Conservation (phyloP, 768 basidiomycete species). For the Cystofilobasidium ferigula region DNA sequence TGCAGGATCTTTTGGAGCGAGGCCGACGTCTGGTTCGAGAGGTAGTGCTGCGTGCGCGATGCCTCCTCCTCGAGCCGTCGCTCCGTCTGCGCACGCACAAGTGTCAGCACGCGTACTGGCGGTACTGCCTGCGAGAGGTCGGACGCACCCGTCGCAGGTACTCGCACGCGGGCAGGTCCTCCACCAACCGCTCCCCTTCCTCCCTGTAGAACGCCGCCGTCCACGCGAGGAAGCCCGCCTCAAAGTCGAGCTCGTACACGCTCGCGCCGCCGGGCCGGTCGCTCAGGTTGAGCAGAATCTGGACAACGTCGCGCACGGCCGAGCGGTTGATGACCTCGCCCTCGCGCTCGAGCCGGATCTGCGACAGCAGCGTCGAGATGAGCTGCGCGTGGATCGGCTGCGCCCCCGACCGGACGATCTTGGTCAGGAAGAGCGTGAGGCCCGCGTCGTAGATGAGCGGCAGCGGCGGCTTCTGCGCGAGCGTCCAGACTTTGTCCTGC, state of each 20-base stretch:
- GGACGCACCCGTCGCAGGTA: constrained; percentile 64
- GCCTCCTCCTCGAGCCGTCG: constrained; percentile 70
- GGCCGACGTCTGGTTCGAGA: constrained; percentile 59
- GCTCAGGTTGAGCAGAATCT: constrained; percentile 63
- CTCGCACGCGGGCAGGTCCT: constrained; percentile 65
- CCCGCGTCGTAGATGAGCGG: constrained; percentile 75
- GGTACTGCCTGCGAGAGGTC: not conserved
- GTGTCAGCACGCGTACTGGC: not conserved
- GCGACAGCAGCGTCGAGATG: constrained; percentile 65
- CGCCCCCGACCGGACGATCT: constrained; percentile 45
- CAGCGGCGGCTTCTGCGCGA: constrained; percentile 48
- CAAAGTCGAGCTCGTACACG: constrained; percentile 72
- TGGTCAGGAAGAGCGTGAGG: constrained; percentile 65
- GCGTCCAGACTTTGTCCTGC: constrained; percentile 84
- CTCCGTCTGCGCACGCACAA: constrained; percentile 47
- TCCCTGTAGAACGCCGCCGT: constrained; percentile 66
- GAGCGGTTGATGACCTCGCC: constrained; percentile 85
- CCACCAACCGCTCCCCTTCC: constrained; percentile 61
- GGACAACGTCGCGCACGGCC: constrained; percentile 75
- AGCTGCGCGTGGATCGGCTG: constrained; percentile 74
- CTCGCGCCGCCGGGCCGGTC: constrained; percentile 43
- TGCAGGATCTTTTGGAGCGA: constrained; percentile 67
- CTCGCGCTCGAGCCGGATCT: constrained; percentile 82
- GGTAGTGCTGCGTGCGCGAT: constrained; percentile 71
- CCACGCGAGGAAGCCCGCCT: constrained; percentile 65